A percentile compares a stretch with the other conserved stretches of the same genome.
phyloP scores from a whole-genome alignment of 2,329 filamentous ascomycete genomes.

The Berkeleyomyces basicola region DNA sequence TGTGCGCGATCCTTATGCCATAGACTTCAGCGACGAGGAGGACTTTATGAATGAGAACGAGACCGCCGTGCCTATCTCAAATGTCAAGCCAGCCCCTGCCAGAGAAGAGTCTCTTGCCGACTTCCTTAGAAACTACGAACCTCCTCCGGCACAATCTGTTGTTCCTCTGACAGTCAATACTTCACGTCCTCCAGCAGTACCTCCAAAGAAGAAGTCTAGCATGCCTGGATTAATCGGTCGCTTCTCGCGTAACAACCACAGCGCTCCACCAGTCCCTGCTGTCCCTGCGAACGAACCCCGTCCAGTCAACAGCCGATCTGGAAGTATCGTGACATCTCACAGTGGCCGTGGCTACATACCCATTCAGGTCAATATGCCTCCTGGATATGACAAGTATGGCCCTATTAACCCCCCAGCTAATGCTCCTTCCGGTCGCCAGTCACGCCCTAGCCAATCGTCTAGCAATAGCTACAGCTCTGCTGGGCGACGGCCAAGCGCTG shows the following conservation, averaged over 20 bases:
- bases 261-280: slow-evolving; percentile 17
- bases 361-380: slow-evolving; percentile 34
- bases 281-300: slow-evolving; percentile 19
- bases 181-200: slow-evolving; percentile 18
- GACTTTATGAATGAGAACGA: slow-evolving; percentile 36
- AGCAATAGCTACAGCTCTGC: neutral
- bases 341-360: slow-evolving; percentile 31
- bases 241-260: slow-evolving; percentile 27
- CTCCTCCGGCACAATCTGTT: slow-evolving; percentile 34
- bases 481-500: neutral
- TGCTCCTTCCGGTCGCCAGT: slow-evolving; percentile 13
- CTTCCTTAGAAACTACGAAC: slow-evolving; percentile 53
- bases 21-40: slow-evolving; percentile 61
- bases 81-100: slow-evolving; percentile 21
- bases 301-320: slow-evolving; percentile 22
- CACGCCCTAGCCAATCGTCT: slow-evolving; percentile 9
- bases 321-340: slow-evolving; percentile 20
- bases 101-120: slow-evolving; percentile 54
- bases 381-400: slow-evolving; percentile 28
- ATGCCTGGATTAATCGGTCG: slow-evolving; percentile 45
- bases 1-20: slow-evolving; percentile 81
- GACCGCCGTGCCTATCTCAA: slow-evolving; percentile 21
- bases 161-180: slow-evolving; percentile 20
- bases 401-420: slow-evolving; percentile 17
- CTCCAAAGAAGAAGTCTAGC: slow-evolving; percentile 47